Conservation (phyloP, 495 filamentous ascomycete genomes). For the Penicilliopsis zonata region DNA sequence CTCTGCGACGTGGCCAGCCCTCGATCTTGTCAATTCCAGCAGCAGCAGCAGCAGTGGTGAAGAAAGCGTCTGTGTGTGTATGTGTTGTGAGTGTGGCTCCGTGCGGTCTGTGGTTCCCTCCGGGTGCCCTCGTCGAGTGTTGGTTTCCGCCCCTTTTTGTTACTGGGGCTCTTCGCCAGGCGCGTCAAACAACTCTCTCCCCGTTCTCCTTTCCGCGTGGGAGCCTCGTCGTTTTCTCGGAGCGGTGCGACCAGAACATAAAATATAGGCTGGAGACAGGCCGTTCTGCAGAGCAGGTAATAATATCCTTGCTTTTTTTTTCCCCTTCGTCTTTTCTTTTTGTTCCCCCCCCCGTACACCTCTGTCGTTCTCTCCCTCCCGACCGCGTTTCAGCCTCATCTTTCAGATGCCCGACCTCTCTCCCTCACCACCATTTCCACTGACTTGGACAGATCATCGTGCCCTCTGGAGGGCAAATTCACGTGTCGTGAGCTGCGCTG, state of each 20-base stretch:
- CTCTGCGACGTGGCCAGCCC: constrained; percentile 6
- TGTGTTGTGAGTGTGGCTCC: constrained; percentile 8
- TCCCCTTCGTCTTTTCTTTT: constrained; percentile 7
- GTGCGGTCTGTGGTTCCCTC: constrained; percentile 1
- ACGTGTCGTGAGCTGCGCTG: no score
- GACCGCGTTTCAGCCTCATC: no score
- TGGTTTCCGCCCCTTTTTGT: no score
- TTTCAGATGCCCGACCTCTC: no score
- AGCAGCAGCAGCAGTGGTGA: no score
- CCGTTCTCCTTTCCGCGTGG: constrained; percentile 12
- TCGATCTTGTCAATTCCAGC: constrained; percentile 11
- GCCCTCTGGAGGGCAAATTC: no score
- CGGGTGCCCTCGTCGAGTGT: no score
- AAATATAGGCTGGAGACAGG: constrained; percentile 5
- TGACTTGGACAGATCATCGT: no score
- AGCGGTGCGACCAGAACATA: constrained; percentile 4
- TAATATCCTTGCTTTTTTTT: constrained; percentile 4
- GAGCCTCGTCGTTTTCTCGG: constrained; percentile 6
- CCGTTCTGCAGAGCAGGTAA: constrained; percentile 17
- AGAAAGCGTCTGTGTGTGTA: no score
- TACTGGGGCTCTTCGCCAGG: constrained; percentile 9
- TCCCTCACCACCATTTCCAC: no score
- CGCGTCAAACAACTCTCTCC: constrained; percentile 12
- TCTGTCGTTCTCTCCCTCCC: no score
- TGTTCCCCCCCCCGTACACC: no score